These are phyloP conservation scores for Diaporthe ilicicola DNA, from an alignment of 2,329 filamentous ascomycete genomes.

Conservation along the genomic window DNA sequence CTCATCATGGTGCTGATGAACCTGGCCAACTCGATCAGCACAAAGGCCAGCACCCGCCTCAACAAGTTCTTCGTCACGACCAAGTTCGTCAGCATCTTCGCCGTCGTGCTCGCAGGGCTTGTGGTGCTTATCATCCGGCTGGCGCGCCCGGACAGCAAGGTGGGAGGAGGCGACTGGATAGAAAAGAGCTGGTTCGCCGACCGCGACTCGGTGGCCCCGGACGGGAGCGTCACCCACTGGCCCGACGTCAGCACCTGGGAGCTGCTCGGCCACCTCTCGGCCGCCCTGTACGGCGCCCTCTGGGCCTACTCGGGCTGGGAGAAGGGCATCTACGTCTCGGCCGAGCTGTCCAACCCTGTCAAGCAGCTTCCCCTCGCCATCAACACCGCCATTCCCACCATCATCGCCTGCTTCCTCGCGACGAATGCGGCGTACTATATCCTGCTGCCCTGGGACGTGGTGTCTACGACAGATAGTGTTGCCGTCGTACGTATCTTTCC, in stretches of 20 bases:
- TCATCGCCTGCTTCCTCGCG: constrained; percentile 66
- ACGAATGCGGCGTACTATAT: constrained; percentile 71
- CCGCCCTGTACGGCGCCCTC: constrained; percentile 68
- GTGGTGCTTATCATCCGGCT: constrained; percentile 54
- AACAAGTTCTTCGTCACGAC: constrained; percentile 64
- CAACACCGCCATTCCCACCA: constrained; percentile 67
- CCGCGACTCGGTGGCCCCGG: constrained; percentile 58
- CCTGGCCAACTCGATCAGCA: constrained; percentile 64
- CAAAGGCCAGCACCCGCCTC: constrained; percentile 61
- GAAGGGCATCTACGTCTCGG: constrained; percentile 66
- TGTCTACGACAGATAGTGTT: constrained; percentile 68
- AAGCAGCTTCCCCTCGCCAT: constrained; percentile 68
- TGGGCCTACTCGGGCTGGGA: constrained; percentile 76
- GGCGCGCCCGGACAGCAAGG: constrained; percentile 44
- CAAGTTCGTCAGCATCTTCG: constrained; percentile 60
- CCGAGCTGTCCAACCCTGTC: constrained; percentile 59
- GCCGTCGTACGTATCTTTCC: constrained; percentile 60
- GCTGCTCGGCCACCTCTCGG: constrained; percentile 65
- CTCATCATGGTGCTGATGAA: constrained; percentile 56
- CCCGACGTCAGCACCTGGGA: constrained; percentile 61
- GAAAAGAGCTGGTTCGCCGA: constrained; percentile 63
- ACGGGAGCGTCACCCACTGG: constrained; percentile 60
- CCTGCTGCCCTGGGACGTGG: constrained; percentile 65
- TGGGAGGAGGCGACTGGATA: constrained; percentile 61
- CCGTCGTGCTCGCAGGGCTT: constrained; percentile 58